Evolutionary conservation across 2,329 filamentous ascomycete genomes (phyloP), one percentile per base, ranked within the genome.

Genomic region (Monosporascus cannonballus): DNA sequence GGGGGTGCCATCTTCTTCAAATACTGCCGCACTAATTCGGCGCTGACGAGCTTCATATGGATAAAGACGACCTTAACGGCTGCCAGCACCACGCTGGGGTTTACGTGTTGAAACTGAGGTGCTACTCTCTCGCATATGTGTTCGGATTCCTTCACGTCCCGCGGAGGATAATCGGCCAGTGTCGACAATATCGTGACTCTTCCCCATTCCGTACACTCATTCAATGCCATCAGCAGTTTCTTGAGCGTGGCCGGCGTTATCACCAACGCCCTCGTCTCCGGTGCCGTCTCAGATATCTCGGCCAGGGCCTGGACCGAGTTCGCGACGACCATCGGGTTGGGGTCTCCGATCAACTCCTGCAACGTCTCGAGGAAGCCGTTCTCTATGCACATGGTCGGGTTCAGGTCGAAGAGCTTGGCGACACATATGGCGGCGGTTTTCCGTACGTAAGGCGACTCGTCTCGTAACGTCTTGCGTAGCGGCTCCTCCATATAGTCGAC

Each of bases 401-500:
- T 96, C 55, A 99, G 78, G 66, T 99, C 94, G 73, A 96, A 99
- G 6, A 99, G 83, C 73, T 99, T 99, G 50, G 94, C 94, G 45
- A 99, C 94, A 69, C 94, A 97, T 60, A 99, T 94, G 41, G 93
- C 94, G 44, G 94, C 94, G 2, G 94, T 99, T 76, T 99, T 99
- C 63, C 94, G 89, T 56, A 99, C 94, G 71, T 99, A 99, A 1
- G 94, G 94, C 48, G 93, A 97, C 73, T 99, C 94, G 73, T 99
- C 94, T 71, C 91, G 85, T 61, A 99, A 77, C 14, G 94, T 99
- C 76, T 99, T 99, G 63, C 94, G 84, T 57, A 99, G 74, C 15
- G 94, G 94, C 67, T 99, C 94, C 71, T 97, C 94, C 93, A 99
- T 97, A 71, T 99, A 99, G 69, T 99, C 94, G 59, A 97, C 90